Conservation (phyloP, 2,329 filamentous ascomycete species). For the Arthrinium puccinioides region DNA sequence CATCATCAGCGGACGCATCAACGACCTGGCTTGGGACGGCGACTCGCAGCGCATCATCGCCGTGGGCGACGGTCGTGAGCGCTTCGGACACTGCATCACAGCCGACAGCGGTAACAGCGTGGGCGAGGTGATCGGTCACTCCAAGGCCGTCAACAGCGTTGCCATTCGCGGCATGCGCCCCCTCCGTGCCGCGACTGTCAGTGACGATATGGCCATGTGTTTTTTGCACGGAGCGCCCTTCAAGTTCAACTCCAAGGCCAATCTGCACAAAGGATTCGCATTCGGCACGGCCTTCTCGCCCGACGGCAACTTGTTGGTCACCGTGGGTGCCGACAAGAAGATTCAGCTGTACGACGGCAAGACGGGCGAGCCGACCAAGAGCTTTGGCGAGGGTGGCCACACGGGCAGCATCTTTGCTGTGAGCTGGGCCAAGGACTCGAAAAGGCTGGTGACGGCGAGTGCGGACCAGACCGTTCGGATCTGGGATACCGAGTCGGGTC, state of each 20-base stretch:
- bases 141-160: slow-evolving; percentile 82
- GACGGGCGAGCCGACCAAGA: slow-evolving; percentile 73
- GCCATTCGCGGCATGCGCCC: slow-evolving; percentile 84
- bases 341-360: slow-evolving; percentile 97
- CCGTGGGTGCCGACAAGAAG: slow-evolving; percentile 83
- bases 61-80: slow-evolving; percentile 89
- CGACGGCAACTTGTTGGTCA: slow-evolving; percentile 74
- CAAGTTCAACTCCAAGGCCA: slow-evolving; percentile 83
- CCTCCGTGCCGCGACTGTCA: slow-evolving; percentile 83
- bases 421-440: slow-evolving; percentile 83
- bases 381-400: slow-evolving; percentile 79
- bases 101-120: slow-evolving; percentile 94
- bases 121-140: slow-evolving; percentile 89
- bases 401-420: slow-evolving; percentile 89
- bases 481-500: slow-evolving; percentile 81
- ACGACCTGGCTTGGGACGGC: slow-evolving; percentile 95
- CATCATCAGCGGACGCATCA: slow-evolving; percentile 91
- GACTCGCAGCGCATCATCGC: slow-evolving; percentile 95
- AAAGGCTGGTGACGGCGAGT: slow-evolving; percentile 80
- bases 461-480: slow-evolving; percentile 92
- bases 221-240: slow-evolving; percentile 94
- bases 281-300: slow-evolving; percentile 85
- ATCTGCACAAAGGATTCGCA: slow-evolving; percentile 82
- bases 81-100: slow-evolving; percentile 89
- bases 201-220: slow-evolving; percentile 81